These are phyloP conservation scores for Cladosporium colombiae DNA, from an alignment of 2,329 filamentous ascomycete genomes.

Conservation along the genomic window DNA sequence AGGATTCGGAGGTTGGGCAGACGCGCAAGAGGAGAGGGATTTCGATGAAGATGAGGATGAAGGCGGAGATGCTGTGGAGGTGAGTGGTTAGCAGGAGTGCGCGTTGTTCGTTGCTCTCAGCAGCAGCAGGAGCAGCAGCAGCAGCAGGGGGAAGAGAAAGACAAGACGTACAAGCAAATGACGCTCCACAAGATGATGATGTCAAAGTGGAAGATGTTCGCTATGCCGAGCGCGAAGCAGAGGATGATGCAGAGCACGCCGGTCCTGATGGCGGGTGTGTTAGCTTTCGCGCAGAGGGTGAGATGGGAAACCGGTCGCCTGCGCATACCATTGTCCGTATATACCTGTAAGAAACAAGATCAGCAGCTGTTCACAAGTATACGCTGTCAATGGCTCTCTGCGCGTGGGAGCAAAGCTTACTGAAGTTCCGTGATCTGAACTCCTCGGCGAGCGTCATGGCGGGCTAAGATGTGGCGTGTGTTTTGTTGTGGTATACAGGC, in stretches of 20 bases:
- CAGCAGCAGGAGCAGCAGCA: too few species aligned
- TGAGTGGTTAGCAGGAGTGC: background rate
- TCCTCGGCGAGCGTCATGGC: slow-evolving; percentile 63
- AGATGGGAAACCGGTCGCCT: background rate
- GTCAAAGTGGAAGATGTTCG: slow-evolving; percentile 65
- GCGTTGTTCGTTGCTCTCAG: too few species aligned
- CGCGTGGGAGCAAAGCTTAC: slow-evolving; percentile 46
- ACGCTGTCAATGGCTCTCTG: background rate
- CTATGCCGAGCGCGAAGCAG: slow-evolving; percentile 67
- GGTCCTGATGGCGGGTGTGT: slow-evolving; percentile 42
- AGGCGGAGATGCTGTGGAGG: slow-evolving; percentile 46
- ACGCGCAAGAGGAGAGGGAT: slow-evolving; percentile 94
- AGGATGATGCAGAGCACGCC: slow-evolving; percentile 64
- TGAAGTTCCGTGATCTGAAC: slow-evolving; percentile 67
- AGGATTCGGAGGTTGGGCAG: slow-evolving; percentile 88
- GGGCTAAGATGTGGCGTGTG: slow-evolving; percentile 8
- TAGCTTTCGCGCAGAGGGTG: slow-evolving; percentile 9
- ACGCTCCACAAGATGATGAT: slow-evolving; percentile 63
- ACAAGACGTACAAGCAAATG: slow-evolving; percentile 49
- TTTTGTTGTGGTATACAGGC: background rate
- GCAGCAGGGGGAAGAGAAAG: too few species aligned
- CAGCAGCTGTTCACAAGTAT: slow-evolving; percentile 12
- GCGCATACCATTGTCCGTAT: slow-evolving; percentile 67
- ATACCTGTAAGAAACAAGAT: slow-evolving; percentile 53
- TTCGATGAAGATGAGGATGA: slow-evolving; percentile 60